Conservation (phyloP, 2,329 filamentous ascomycete species). For the Monilinia polystroma region DNA sequence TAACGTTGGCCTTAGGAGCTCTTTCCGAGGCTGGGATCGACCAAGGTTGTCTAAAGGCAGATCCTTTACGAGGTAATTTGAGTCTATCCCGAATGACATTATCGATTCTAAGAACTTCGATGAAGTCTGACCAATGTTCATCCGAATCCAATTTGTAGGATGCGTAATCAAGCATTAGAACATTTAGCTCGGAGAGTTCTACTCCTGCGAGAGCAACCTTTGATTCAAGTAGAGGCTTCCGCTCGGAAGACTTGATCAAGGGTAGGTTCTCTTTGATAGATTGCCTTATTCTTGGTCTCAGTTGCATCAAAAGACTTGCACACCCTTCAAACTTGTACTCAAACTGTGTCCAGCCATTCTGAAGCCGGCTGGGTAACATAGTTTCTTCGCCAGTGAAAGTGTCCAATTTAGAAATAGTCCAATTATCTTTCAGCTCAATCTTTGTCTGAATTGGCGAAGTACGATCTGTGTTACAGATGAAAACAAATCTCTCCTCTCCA, state of each 20-base stretch:
- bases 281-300: constrained; percentile 25
- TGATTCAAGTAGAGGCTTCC: constrained; percentile 16
- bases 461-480: constrained; percentile 40
- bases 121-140: constrained; percentile 28
- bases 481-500: constrained; percentile 36
- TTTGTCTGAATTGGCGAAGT: constrained; percentile 28
- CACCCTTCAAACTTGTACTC: constrained; percentile 39
- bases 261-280: not conserved
- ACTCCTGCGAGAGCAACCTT: constrained; percentile 23
- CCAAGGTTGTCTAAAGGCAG: constrained; percentile 39
- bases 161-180: constrained; percentile 40
- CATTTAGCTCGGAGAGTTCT: constrained; percentile 38
- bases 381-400: constrained; percentile 35
- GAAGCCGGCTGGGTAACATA: constrained; percentile 15
- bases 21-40: constrained; percentile 31
- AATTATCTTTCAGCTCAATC: constrained; percentile 35
- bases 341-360: constrained; percentile 34
- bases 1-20: constrained; percentile 29
- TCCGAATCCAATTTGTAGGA: constrained; percentile 33
- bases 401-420: constrained; percentile 37
- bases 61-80: constrained; percentile 34
- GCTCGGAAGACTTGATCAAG: not conserved
- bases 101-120: constrained; percentile 39
- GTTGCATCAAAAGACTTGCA: constrained; percentile 36
- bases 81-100: constrained; percentile 37